Conservation (phyloP, 371 early-diverging fungal species). For the Mortierella sp. region DNA sequence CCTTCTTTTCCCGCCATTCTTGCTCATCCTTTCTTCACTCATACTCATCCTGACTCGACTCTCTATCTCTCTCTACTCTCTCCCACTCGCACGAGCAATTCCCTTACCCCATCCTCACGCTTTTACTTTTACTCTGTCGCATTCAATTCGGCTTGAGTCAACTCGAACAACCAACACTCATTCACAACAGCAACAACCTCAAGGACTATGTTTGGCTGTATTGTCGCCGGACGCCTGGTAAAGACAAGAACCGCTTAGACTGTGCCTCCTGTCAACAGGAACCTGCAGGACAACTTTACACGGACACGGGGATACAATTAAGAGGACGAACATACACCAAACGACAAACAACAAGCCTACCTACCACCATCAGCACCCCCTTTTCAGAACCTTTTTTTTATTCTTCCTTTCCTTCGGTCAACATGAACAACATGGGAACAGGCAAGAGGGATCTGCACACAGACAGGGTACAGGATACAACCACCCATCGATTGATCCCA, state of each 20-base stretch:
- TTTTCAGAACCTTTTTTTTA: background rate
- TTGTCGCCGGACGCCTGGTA: slow-evolving; percentile 89
- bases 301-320: background rate
- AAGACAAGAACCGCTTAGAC: slow-evolving; percentile 9
- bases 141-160: background rate
- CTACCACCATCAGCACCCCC: background rate
- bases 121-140: background rate
- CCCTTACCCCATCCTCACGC: background rate
- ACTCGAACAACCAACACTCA: background rate
- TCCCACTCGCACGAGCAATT: no score
- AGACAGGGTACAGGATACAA: background rate
- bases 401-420: background rate
- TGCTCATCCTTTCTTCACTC: background rate
- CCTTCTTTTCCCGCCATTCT: background rate
- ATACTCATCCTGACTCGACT: background rate
- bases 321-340: background rate
- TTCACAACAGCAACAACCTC: background rate
- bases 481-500: background rate
- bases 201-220: slow-evolving; percentile 86
- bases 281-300: background rate
- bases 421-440: background rate
- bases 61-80: no score
- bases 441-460: no score
- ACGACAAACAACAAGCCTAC: background rate
- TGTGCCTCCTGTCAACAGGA: background rate